phyloP scores from a whole-genome alignment of 2,329 filamentous ascomycete species.

The Botrytis squamosa region DNA sequence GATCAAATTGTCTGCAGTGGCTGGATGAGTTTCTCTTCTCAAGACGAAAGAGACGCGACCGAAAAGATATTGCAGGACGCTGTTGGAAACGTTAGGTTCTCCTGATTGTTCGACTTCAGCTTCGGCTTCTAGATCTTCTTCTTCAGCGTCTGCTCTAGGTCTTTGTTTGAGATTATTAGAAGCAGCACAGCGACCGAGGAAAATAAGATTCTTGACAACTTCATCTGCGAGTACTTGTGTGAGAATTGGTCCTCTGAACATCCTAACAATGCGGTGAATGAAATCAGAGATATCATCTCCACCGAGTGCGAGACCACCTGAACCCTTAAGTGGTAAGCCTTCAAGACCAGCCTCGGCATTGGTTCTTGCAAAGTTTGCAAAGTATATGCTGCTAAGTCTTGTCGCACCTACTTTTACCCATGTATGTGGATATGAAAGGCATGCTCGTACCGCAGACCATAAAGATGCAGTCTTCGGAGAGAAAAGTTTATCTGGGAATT shows the following conservation, averaged over 20 bases:
- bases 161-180: slow-evolving; percentile 54
- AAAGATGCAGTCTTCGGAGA: slow-evolving; percentile 58
- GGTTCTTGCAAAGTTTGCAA: slow-evolving; percentile 72
- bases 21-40: slow-evolving; percentile 69
- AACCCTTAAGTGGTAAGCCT: slow-evolving; percentile 63
- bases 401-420: slow-evolving; percentile 77
- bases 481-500: slow-evolving; percentile 63
- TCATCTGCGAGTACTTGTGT: slow-evolving; percentile 76
- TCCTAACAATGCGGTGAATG: slow-evolving; percentile 50
- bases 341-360: slow-evolving; percentile 53
- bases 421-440: slow-evolving; percentile 69
- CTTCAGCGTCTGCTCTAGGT: slow-evolving; percentile 44
- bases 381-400: slow-evolving; percentile 71
- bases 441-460: slow-evolving; percentile 68
- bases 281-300: slow-evolving; percentile 62
- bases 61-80: slow-evolving; percentile 72
- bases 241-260: slow-evolving; percentile 61
- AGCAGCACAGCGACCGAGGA: slow-evolving; percentile 67
- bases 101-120: slow-evolving; percentile 40
- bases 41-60: slow-evolving; percentile 75
- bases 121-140: slow-evolving; percentile 42
- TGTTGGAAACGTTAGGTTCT: slow-evolving; percentile 37
- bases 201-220: slow-evolving; percentile 76
- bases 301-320: slow-evolving; percentile 67
- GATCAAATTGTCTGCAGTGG: slow-evolving; percentile 59